Evolutionary conservation across 176 grass and related monocot species (phyloP), one percentile per base, ranked within the genome.

Genomic region (Carex pumila): DNA sequence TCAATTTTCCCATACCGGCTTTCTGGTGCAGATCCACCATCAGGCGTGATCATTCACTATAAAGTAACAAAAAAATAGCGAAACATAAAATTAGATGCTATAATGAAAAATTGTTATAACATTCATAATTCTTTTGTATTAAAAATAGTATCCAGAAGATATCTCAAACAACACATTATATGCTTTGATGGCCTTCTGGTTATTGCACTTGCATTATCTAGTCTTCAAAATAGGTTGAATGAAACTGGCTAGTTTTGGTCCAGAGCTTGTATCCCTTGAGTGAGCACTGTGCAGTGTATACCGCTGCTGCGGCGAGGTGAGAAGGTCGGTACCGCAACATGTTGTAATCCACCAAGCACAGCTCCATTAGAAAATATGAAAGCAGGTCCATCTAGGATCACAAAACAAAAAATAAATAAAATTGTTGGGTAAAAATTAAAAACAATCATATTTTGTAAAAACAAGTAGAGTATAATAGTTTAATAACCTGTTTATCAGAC

Each of bases 11-110:
- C 3, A 54, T 29, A 72, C 87, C 80, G 34, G 96, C 93, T 56
- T 94, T 95, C 87, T 87, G 70, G 88, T 95, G 96, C 63, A 99
- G 93, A 15, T 87, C 90, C 75, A 95, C 93, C 84, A 99, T 92
- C 85, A 92, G 85, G 65, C 39, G 86, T 17, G 96, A 91, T 65
- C 96, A 99, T 79, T 94, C 91, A 60, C 93, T 94, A 79, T 29
- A 59, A 19, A 43, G 25, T 22, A 87, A 14, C 54, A 7, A 68
- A 37, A 79, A 61, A 62, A 37, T 37, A 0, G 54, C 0, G 25
- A 19, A 73, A 73, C 12, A 76, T 77, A 10, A 57, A 37, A 37
- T 37, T 37, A 37, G 36, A 37, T 37, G 36, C 36, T 37, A 4
- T 37, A 37, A 37, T 37, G 36, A 37, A 37, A 36, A 4, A 3